Evolutionary conservation across 768 basidiomycete species (phyloP).

Genomic region (Leucogyrophana mollusca): DNA sequence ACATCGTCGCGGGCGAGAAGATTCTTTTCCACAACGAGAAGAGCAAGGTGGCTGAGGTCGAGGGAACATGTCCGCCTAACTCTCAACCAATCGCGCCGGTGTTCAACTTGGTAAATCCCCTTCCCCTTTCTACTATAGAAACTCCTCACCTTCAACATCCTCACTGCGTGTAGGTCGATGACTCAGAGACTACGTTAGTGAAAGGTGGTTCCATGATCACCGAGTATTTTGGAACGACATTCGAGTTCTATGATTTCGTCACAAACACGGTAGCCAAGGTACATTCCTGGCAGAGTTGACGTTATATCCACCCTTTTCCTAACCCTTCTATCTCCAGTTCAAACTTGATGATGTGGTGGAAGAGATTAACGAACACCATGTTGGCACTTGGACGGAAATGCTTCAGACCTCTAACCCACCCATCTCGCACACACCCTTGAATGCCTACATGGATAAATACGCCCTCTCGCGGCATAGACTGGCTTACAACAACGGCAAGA

Average conservation of each 20-base stretch:
- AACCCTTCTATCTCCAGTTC: conserved; percentile 39
- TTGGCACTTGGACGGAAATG: conserved; percentile 82
- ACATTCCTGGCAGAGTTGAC: no score
- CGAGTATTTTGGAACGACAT: conserved; percentile 73
- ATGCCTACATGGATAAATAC: conserved; percentile 78
- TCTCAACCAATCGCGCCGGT: conserved; percentile 66
- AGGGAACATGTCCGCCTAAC: conserved; percentile 56
- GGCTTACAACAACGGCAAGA: conserved; percentile 67
- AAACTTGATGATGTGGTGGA: conserved; percentile 70
- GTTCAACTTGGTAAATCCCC: conserved; percentile 77
- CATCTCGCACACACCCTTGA: conserved; percentile 67
- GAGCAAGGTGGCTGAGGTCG: conserved; percentile 60
- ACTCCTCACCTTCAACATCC: conserved; percentile 1
- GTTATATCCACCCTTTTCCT: neutral
- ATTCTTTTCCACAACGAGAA: conserved; percentile 72
- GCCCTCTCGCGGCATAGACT: conserved; percentile 68
- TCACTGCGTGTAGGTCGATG: conserved; percentile 55
- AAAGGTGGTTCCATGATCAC: conserved; percentile 67
- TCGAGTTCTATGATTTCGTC: conserved; percentile 76
- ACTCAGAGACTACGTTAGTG: conserved; percentile 67
- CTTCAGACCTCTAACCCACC: conserved; percentile 68
- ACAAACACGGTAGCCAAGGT: conserved; percentile 70
- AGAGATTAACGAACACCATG: conserved; percentile 84
- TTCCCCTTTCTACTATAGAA: neutral
- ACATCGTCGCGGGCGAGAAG: conserved; percentile 63